phyloP scores from a whole-genome alignment of 305 asterid species.

The Fraxinus nigra region DNA sequence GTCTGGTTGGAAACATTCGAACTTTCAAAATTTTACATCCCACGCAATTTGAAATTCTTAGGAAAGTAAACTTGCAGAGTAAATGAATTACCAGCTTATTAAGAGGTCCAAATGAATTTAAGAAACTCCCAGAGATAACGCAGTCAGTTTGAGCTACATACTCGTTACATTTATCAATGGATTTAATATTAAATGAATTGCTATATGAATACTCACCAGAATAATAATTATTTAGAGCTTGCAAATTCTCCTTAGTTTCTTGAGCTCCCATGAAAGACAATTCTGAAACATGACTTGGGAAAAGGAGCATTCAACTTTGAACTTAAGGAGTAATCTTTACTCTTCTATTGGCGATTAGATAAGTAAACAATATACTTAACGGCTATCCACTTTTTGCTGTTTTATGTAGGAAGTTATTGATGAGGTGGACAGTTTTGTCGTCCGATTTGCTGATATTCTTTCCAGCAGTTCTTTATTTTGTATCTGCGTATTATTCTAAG shows the following conservation, averaged over 20 bases:
- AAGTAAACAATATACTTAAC: background rate
- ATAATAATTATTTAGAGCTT: background rate
- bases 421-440: constrained; percentile 93
- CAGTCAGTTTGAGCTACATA: constrained; percentile 2
- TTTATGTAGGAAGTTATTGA: constrained; percentile 90
- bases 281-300: background rate
- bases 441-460: constrained; percentile 89
- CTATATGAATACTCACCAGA: background rate
- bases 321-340: background rate
- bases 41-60: background rate
- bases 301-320: background rate
- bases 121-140: background rate
- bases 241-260: background rate
- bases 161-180: background rate
- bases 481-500: constrained; percentile 49
- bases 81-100: background rate
- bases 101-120: background rate
- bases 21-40: background rate
- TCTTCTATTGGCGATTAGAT: constrained; percentile 3
- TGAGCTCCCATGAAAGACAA: background rate
- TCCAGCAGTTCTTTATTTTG: constrained; percentile 81
- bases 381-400: constrained; percentile 30
- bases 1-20: background rate
- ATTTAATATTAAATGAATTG: background rate
- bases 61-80: background rate